Conservation (phyloP, 768 basidiomycete species). For the Daedalea quercina region DNA sequence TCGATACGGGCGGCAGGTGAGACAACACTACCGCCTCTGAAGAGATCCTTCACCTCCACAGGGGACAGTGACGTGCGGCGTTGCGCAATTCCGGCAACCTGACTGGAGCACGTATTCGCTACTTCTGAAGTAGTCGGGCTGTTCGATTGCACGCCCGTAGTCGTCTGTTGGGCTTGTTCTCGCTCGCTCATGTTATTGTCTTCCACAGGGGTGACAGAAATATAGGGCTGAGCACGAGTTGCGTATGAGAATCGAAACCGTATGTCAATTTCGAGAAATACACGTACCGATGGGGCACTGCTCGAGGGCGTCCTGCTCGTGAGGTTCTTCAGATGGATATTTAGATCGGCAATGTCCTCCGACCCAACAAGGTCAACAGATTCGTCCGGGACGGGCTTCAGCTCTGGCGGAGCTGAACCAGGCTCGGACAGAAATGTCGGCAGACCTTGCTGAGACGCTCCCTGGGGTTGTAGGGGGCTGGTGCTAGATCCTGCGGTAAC, state of each 20-base stretch:
- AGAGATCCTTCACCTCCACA: neutral
- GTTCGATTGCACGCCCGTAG: too few relatives aligned
- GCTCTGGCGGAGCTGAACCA: neutral
- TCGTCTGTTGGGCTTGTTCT: neutral
- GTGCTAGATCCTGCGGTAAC: neutral
- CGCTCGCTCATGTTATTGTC: neutral
- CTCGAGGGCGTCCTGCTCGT: neutral
- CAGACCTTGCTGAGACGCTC: neutral
- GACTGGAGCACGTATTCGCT: too few relatives aligned
- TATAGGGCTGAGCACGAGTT: neutral
- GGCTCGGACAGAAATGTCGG: neutral
- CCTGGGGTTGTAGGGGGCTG: neutral
- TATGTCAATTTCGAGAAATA: neutral
- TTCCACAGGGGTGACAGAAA: neutral
- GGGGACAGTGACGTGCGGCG: neutral
- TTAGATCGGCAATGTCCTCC: neutral
- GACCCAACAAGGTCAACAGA: neutral
- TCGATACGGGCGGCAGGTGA: neutral
- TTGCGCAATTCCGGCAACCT: neutral
- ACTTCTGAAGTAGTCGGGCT: too few relatives aligned
- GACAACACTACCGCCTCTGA: neutral
- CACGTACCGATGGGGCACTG: neutral
- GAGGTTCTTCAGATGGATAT: neutral
- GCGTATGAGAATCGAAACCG: neutral
- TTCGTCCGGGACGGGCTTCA: neutral